Percentiles rank a stretch among this genome's conserved stretches.
Evolutionary conservation across 1,139 yeast genomes (phyloP).

Genomic region (Yamadazyma sp.): DNA sequence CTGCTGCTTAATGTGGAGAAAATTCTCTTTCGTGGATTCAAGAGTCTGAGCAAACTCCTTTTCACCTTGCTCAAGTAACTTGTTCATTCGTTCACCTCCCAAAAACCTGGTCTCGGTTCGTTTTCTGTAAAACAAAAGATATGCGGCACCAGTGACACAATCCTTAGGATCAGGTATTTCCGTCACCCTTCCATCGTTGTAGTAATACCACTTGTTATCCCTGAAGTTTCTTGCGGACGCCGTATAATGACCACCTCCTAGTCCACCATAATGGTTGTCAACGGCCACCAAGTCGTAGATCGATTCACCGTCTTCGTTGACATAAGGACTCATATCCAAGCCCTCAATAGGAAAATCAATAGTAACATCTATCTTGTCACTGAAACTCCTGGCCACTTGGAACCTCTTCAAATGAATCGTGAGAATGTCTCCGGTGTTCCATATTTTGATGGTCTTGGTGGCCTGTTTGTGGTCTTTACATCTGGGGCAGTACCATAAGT

Average conservation of each 20-base stretch:
- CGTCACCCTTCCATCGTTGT: conserved; percentile 80
- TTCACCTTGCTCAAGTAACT: conserved; percentile 26
- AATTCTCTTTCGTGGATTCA: conserved; percentile 12
- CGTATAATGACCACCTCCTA: conserved; percentile 98
- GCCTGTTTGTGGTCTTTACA: conserved; percentile 92
- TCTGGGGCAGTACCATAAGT: conserved; percentile 90
- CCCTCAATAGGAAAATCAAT: conserved; percentile 89
- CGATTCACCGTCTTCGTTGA: conserved; percentile 37
- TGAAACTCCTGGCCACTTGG: conserved; percentile 78
- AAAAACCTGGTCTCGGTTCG: conserved; percentile 33
- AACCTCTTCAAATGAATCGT: conserved; percentile 90
- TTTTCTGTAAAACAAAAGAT: conserved; percentile 78
- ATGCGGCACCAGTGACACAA: conserved; percentile 80
- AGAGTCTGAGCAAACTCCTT: conserved; percentile 17
- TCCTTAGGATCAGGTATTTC: conserved; percentile 57
- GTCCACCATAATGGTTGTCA: conserved; percentile 93
- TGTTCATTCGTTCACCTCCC: conserved; percentile 37
- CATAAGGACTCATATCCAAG: conserved; percentile 64
- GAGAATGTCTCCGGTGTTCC: conserved; percentile 89
- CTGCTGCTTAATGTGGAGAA: conserved; percentile 18
- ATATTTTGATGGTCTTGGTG: conserved; percentile 83
- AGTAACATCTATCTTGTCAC: conserved; percentile 84
- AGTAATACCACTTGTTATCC: conserved; percentile 84
- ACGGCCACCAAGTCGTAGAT: conserved; percentile 88
- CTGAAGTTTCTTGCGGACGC: conserved; percentile 80